Conservation (phyloP, 352 stramenopile genomes). For the Thraustotheca clavata region DNA sequence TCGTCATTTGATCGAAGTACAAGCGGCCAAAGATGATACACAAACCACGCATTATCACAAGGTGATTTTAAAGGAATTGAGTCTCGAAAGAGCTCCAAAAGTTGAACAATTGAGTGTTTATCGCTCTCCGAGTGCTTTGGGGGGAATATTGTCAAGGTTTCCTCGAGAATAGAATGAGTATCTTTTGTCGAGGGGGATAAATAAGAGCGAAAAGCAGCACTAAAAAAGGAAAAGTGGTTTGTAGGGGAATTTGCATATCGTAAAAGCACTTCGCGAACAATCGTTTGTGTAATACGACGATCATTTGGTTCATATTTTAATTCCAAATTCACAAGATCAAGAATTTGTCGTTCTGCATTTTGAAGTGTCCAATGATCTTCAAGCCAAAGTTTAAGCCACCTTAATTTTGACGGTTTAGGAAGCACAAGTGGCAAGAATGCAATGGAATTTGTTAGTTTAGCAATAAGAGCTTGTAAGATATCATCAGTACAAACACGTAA, state of each 20-base stretch:
- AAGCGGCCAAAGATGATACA: conserved; percentile 49
- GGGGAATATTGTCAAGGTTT: conserved; percentile 24
- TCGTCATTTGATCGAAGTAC: conserved; percentile 32
- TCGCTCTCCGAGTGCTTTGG: neutral
- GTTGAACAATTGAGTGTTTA: conserved; percentile 9
- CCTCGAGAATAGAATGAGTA: conserved; percentile 35
- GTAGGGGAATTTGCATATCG: conserved; percentile 28
- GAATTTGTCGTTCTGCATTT: conserved; percentile 39
- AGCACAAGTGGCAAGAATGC: neutral
- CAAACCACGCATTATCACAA: conserved; percentile 68
- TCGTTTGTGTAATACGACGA: conserved; percentile 28
- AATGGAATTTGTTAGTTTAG: conserved; percentile 24
- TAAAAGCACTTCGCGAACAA: conserved; percentile 39
- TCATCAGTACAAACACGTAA: conserved; percentile 45
- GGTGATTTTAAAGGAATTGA: conserved; percentile 34
- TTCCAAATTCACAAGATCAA: conserved; percentile 38
- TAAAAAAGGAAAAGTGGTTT: conserved; percentile 32
- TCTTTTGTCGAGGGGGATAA: conserved; percentile 38
- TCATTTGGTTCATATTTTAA: conserved; percentile 29
- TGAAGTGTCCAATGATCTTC: conserved; percentile 32
- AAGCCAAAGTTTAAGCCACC: conserved; percentile 15
- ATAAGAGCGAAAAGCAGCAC: conserved; percentile 41
- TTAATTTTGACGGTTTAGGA: conserved; percentile 2
- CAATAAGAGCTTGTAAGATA: conserved; percentile 31
- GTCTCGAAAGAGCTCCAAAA: conserved; percentile 21